Evolutionary conservation across 495 filamentous ascomycete species (phyloP).

Genomic region (Aspergillus diversus): DNA sequence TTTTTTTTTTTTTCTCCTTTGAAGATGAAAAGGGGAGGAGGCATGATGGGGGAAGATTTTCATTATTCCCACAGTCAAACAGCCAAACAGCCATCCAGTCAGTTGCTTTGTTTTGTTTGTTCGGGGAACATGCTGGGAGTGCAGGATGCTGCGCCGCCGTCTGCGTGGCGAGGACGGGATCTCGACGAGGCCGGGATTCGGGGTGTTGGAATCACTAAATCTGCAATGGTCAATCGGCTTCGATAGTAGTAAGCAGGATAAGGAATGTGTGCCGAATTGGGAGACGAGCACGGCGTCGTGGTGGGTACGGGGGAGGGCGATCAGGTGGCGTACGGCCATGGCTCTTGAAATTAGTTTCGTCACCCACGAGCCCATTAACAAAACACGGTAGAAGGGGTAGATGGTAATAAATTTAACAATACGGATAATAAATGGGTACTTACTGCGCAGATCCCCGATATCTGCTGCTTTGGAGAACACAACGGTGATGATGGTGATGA

Average conservation of each 20-base stretch:
- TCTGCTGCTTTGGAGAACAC: too few species aligned
- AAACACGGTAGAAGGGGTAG: too few species aligned
- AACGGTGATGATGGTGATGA: not conserved
- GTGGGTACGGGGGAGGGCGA: not conserved
- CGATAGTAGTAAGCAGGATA: not conserved
- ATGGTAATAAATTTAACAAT: too few species aligned
- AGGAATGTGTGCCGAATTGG: slow-evolving; percentile 4
- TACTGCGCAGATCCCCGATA: too few species aligned
- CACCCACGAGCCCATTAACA: too few species aligned
- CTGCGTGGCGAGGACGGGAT: not conserved
- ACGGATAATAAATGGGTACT: too few species aligned
- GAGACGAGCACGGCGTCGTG: not conserved
- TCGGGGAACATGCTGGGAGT: not conserved
- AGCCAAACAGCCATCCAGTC: not conserved
- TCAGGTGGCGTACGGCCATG: not conserved
- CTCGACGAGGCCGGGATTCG: not conserved
- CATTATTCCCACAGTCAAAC: not conserved
- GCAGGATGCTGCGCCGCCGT: too few species aligned
- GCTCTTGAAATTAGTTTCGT: too few species aligned
- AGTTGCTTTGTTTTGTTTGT: not conserved
- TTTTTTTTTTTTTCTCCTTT: not conserved
- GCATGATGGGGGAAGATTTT: not conserved
- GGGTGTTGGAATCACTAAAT: not conserved
- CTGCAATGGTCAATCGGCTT: not conserved
- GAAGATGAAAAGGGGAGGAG: not conserved